Conservation (phyloP, 768 basidiomycete genomes). For the Hysterangium stoloniferum region DNA sequence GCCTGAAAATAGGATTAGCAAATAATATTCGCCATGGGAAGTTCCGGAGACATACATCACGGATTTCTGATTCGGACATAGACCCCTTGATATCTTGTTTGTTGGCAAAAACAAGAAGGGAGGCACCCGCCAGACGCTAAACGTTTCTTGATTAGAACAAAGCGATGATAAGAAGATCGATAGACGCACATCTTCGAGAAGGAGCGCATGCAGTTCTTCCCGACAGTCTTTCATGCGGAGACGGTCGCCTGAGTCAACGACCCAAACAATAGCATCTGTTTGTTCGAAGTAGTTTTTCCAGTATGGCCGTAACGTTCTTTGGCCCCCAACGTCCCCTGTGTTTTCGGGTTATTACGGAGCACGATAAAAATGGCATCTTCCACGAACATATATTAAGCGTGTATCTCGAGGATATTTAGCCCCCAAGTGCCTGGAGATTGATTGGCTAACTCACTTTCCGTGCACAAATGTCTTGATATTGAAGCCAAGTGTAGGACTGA, state of each 20-base stretch:
- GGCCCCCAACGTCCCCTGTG: constrained; percentile 96
- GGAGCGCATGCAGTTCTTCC: constrained; percentile 74
- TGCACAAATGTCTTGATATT: constrained; percentile 97
- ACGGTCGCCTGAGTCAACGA: constrained; percentile 92
- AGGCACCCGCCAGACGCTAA: constrained; percentile 91
- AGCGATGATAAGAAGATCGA: not conserved
- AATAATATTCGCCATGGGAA: not conserved
- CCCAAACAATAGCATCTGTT: constrained; percentile 97
- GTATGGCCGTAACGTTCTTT: constrained; percentile 90
- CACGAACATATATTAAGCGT: constrained; percentile 37
- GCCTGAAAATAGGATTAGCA: constrained; percentile 38
- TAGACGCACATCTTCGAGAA: constrained; percentile 75
- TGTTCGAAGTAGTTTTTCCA: constrained; percentile 99
- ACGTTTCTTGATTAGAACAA: not conserved
- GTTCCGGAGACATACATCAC: constrained; percentile 48
- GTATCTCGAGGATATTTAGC: constrained; percentile 23
- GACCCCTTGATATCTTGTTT: constrained; percentile 93
- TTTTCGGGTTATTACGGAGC: not conserved
- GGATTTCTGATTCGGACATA: constrained; percentile 75
- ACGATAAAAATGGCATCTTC: not conserved
- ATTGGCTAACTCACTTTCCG: constrained; percentile 58
- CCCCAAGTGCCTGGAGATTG: constrained; percentile 13
- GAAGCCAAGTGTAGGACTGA: constrained; percentile 95
- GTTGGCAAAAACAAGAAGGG: constrained; percentile 92
- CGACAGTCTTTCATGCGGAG: constrained; percentile 87